These are phyloP conservation scores for Cornus florida DNA, from an alignment of 148 eudicot genomes.

Conservation along the genomic window DNA sequence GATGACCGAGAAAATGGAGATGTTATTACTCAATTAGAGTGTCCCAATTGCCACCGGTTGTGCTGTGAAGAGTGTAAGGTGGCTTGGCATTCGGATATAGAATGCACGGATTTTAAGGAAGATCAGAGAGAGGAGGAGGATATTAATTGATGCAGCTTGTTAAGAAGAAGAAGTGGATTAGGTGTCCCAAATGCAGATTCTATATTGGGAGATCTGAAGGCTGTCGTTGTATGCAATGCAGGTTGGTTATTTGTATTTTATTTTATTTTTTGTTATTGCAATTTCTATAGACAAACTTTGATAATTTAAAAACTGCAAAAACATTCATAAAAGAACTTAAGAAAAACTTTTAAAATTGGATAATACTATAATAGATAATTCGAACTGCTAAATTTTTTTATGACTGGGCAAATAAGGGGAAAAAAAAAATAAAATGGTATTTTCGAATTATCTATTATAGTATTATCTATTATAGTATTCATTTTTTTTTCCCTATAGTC, in stretches of 20 bases:
- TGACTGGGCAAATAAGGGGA: no score
- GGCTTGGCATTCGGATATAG: conserved; percentile 58
- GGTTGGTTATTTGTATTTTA: conserved; percentile 22
- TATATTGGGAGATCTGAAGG: conserved; percentile 53
- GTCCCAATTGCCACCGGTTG: conserved; percentile 51
- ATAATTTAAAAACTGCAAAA: no score
- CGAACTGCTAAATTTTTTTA: no score
- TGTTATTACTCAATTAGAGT: conserved; percentile 38
- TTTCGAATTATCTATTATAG: no score
- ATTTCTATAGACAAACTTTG: neutral
- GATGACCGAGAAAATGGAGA: conserved; percentile 26
- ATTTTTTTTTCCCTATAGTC: no score
- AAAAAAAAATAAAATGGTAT: no score
- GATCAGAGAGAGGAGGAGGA: conserved; percentile 60
- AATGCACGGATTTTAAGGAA: conserved; percentile 47
- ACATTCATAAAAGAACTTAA: no score
- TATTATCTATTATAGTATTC: no score
- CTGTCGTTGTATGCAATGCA: conserved; percentile 67
- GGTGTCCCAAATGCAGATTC: conserved; percentile 61
- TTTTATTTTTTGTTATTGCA: neutral
- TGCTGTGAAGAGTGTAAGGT: conserved; percentile 68
- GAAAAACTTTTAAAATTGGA: no score
- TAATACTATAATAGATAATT: no score
- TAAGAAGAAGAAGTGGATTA: conserved; percentile 7
- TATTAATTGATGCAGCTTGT: conserved; percentile 52